Evolutionary conservation across 805 yeast genomes (phyloP), one percentile per base, ranked within the genome.

Genomic region (Zygosaccharomyces pseudorouxii): DNA sequence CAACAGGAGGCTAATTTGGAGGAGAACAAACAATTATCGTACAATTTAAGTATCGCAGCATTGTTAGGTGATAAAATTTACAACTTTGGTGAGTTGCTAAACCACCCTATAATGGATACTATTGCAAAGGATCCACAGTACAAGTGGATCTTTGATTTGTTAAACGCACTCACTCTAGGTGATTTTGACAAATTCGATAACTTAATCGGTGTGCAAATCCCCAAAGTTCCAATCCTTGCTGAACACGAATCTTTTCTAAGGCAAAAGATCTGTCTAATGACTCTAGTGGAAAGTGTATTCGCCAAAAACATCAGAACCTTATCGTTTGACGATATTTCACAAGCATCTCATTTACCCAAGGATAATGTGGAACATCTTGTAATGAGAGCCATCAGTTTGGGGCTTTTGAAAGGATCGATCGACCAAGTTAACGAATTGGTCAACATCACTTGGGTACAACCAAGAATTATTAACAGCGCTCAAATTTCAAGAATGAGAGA

Each of bases 381-480:
- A 28, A 90, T 93, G 85, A 88, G 88, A 71, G 90, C 97, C 35
- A 80, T 93, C 54, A 81, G 93, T 54, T 72, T 93, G 49, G 87
- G 86, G 14, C 75, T 93, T 56, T 77, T 93, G 61, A 81, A 81
- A 67, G 99, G 99, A n/a, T 75, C 79, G 45, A 92, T 93, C 58
- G 95, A 93, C 65, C 95, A 93, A 71, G 87, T 89, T 38, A 79
- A 80, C 43, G 80, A 84, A 65, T 72, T 84, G 11, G 86, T 93
- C 48, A 81, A 84, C 29, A 82, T 93, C 42, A 81, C 86, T 23
- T 93, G 99, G 99, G 84, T 92, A 53, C 98, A 93, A 74, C 98
- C 99, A 50, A 78, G 98, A 61, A 87, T 89, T 47, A 84, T 93
- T 77, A 88, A 88, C 61, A 75, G 74, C 54, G 79, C 79, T 38